Conservation (phyloP, 441 rosid species). For the Eruca vesicaria region DNA sequence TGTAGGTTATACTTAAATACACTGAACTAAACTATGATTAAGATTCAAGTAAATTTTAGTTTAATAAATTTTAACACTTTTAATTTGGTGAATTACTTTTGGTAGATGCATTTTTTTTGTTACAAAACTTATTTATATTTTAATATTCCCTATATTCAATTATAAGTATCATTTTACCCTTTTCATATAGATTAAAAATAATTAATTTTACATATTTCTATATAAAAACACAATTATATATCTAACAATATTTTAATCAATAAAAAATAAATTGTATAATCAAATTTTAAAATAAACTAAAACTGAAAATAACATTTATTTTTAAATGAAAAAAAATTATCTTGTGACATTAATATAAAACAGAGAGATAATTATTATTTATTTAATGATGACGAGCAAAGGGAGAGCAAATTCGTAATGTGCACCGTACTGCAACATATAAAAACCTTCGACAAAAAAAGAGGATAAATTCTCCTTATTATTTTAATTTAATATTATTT, state of each 20-base stretch:
- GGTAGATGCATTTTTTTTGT: background rate
- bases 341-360: no score
- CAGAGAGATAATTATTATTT: background rate
- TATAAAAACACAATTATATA: no score
- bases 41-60: background rate
- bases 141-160: no score
- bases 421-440: slow-evolving; percentile 18
- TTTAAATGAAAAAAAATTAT: no score
- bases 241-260: no score
- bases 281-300: no score
- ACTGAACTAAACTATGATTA: background rate
- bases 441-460: slow-evolving; percentile 2
- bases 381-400: slow-evolving; percentile 1
- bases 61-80: background rate
- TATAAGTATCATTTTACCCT: no score
- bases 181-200: no score
- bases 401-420: background rate
- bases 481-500: background rate
- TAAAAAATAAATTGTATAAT: no score
- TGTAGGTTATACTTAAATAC: background rate
- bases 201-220: no score
- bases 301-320: no score
- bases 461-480: background rate
- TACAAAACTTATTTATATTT: background rate
- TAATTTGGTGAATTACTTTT: background rate